phyloP scores from a whole-genome alignment of 2,329 filamentous ascomycete genomes.

The Ascochyta viciae-villosae region DNA sequence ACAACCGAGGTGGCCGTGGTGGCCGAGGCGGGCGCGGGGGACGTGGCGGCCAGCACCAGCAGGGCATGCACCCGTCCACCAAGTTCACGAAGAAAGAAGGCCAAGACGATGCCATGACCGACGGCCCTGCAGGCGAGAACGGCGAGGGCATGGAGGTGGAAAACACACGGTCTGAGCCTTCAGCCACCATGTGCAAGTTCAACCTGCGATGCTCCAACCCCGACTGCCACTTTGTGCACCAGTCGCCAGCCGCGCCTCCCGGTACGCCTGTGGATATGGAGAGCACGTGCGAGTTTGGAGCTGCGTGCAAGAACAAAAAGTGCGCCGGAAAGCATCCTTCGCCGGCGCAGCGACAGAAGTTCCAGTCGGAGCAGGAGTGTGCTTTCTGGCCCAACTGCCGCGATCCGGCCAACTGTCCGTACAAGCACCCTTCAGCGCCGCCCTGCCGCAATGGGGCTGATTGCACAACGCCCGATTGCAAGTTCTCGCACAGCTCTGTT shows the following conservation, averaged over 20 bases:
- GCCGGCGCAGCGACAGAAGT: constrained; percentile 78
- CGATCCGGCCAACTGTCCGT: constrained; percentile 79
- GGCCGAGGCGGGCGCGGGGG: constrained; percentile 41
- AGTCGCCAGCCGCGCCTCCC: constrained; percentile 86
- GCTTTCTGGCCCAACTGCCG: constrained; percentile 92
- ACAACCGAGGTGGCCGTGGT: constrained; percentile 24
- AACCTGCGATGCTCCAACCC: constrained; percentile 87
- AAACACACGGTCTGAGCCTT: constrained; percentile 64
- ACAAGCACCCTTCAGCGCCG: constrained; percentile 86
- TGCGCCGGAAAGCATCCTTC: constrained; percentile 92
- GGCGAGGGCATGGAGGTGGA: constrained; percentile 67
- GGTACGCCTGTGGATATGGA: constrained; percentile 78
- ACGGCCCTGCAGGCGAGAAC: constrained; percentile 46
- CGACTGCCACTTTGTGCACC: constrained; percentile 92
- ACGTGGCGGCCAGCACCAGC: constrained; percentile 61
- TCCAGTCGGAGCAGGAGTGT: constrained; percentile 86
- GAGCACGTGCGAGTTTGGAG: constrained; percentile 83
- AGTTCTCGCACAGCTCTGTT: constrained; percentile 85
- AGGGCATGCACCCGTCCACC: constrained; percentile 59
- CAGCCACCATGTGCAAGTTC: constrained; percentile 81
- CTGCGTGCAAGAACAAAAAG: constrained; percentile 94
- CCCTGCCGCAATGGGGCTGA: constrained; percentile 90
- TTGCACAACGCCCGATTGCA: constrained; percentile 82
- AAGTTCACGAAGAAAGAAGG: constrained; percentile 59
- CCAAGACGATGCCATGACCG: constrained; percentile 49